Conservation (phyloP, 1,284 basidiomycete species). For the Tilletia setariae region DNA sequence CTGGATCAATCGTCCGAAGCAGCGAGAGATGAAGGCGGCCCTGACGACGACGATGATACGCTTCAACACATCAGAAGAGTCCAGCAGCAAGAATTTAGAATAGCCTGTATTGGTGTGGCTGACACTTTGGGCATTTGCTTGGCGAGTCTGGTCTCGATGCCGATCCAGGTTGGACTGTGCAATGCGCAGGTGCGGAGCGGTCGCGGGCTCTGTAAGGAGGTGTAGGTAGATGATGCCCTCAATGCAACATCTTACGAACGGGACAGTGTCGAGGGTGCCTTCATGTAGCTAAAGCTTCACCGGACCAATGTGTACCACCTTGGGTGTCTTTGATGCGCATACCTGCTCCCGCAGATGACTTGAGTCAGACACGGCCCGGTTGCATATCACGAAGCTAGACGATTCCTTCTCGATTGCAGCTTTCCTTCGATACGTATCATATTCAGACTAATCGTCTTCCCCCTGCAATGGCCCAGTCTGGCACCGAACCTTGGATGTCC, state of each 20-base stretch:
- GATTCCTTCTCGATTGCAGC: neutral
- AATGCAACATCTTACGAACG: too few relatives aligned
- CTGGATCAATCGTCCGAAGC: slow-evolving; percentile 23
- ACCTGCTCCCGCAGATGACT: neutral
- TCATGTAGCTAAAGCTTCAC: neutral
- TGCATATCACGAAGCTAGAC: too few relatives aligned
- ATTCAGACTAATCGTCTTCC: slow-evolving; percentile 1
- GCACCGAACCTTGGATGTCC: neutral
- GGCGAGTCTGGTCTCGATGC: slow-evolving; percentile 48
- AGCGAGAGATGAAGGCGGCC: too few relatives aligned
- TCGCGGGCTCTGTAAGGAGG: slow-evolving; percentile 40
- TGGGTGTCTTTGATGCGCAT: neutral
- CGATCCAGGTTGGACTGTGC: slow-evolving; percentile 43
- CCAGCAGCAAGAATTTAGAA: slow-evolving; percentile 53
- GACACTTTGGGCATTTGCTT: slow-evolving; percentile 49
- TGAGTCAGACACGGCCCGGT: too few relatives aligned
- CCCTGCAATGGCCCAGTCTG: neutral
- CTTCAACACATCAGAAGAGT: slow-evolving; percentile 5
- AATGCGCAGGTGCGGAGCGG: slow-evolving; percentile 36
- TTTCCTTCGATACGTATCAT: neutral
- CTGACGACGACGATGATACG: neutral
- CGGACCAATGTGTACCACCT: neutral
- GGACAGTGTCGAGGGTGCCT: too few relatives aligned
- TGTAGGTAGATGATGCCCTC: slow-evolving; percentile 22
- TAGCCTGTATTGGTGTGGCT: slow-evolving; percentile 49